Percentiles rank a stretch among this genome's conserved stretches.
Conservation (phyloP, 2,329 filamentous ascomycete genomes). For the Pleurostoma richardsiae region DNA sequence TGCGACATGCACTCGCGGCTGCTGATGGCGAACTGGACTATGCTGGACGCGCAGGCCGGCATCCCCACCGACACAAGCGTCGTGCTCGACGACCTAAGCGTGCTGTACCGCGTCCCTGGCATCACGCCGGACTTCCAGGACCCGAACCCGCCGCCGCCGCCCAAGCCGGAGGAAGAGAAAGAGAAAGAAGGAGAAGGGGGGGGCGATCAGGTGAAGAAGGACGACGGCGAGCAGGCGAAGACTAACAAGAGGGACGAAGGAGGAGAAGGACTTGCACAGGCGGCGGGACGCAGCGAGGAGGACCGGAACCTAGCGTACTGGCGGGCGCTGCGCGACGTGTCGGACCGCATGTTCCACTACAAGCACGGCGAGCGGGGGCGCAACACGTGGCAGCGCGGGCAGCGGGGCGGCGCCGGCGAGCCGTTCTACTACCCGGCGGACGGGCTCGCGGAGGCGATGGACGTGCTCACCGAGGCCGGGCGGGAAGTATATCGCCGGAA, state of each 20-base stretch:
- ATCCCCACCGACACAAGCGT: slow-evolving; percentile 35
- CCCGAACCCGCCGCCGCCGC: slow-evolving; percentile 16
- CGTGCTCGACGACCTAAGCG: slow-evolving; percentile 35
- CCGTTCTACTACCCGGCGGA: slow-evolving; percentile 45
- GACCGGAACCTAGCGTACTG: slow-evolving; percentile 20
- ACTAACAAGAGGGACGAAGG: slow-evolving; percentile 18
- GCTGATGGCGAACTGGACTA: slow-evolving; percentile 34
- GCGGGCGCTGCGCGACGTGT: slow-evolving; percentile 16
- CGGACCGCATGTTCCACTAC: slow-evolving; percentile 33
- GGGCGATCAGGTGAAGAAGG: slow-evolving; percentile 18
- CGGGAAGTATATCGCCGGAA: slow-evolving; percentile 31
- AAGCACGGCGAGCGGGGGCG: slow-evolving; percentile 34
- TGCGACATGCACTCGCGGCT: slow-evolving; percentile 49
- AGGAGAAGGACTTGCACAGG: slow-evolving; percentile 5
- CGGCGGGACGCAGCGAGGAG: slow-evolving; percentile 10
- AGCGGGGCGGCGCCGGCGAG: slow-evolving; percentile 45
- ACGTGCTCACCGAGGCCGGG: slow-evolving; percentile 39
- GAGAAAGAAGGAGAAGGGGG: slow-evolving; percentile 12
- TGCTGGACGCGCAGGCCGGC: slow-evolving; percentile 29
- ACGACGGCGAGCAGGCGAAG: slow-evolving; percentile 27
- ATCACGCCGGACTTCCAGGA: slow-evolving; percentile 24
- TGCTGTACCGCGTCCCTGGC: slow-evolving; percentile 32
- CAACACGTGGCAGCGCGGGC: slow-evolving; percentile 48
- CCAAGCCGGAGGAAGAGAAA: slow-evolving; percentile 4
- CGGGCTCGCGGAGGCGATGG: slow-evolving; percentile 37